phyloP scores from a whole-genome alignment of 306 rosid genomes.

The Carpinus fangiana region DNA sequence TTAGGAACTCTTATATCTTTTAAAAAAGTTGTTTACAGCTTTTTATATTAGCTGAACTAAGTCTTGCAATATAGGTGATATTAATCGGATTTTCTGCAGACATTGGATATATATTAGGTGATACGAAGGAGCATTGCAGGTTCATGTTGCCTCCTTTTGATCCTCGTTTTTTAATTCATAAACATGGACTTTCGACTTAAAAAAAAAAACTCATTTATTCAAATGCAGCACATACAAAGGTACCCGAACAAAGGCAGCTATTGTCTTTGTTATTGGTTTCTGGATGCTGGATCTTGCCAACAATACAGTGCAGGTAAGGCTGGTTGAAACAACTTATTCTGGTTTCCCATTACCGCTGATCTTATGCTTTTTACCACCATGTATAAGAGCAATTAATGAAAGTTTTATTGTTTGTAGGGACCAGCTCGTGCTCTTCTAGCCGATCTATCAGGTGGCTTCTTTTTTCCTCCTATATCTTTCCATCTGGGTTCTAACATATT shows the following conservation, averaged over 20 bases:
- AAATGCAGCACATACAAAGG: slow-evolving; percentile 78
- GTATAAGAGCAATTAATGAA: slow-evolving; percentile 20
- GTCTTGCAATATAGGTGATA: slow-evolving; percentile 71
- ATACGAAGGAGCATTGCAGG: slow-evolving; percentile 93
- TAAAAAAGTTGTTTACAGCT: not conserved
- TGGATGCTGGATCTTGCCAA: slow-evolving; percentile 99
- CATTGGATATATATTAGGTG: slow-evolving; percentile 89
- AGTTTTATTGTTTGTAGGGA: slow-evolving; percentile 57
- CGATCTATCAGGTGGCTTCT: slow-evolving; percentile 75
- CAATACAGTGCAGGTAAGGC: slow-evolving; percentile 89
- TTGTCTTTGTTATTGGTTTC: slow-evolving; percentile 87
- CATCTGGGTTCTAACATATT: slow-evolving; percentile 22
- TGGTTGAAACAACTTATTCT: slow-evolving; percentile 23
- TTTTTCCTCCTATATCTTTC: slow-evolving; percentile 10
- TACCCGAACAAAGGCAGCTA: slow-evolving; percentile 84
- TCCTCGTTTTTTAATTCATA: slow-evolving; percentile 20
- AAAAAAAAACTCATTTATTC: slow-evolving; percentile 31
- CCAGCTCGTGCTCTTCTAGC: slow-evolving; percentile 99
- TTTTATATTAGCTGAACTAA: slow-evolving; percentile 41
- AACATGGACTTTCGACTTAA: slow-evolving; percentile 14
- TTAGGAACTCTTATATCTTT: slow-evolving; percentile 17
- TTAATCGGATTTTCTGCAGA: slow-evolving; percentile 96
- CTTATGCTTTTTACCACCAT: slow-evolving; percentile 9
- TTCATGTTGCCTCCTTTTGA: slow-evolving; percentile 41
- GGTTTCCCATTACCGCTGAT: slow-evolving; percentile 6